Base-by-base conservation (phyloP, 768 basidiomycete species). In the Auriscalpium vulgare region DNA sequence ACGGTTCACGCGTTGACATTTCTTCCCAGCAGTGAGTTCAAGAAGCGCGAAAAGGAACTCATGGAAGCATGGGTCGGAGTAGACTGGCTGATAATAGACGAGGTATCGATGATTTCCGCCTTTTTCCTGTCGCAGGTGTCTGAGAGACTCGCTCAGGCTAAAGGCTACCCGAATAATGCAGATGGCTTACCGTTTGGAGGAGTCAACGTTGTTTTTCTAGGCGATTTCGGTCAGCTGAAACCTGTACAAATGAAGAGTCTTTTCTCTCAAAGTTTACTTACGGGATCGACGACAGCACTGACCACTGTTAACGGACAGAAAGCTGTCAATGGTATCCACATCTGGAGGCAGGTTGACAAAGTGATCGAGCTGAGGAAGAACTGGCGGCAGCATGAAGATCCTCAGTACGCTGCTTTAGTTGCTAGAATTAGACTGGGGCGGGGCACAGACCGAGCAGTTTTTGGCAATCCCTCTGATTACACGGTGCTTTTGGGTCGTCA, bases 1-100 rank as follows among this genome's bases (percentile, higher is more conserved):
- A 72, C 71, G 0, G 49, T 71, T 2, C 69, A 71, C 53, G 59
- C 67, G 0, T 51, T 72, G 8, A 59, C 59, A 0, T 54, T 68
- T 47, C 47, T 65, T 4, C 57, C 58, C 0, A 55, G 59, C 4
- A 43, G 7, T 1, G 23, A 16, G 13, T 16, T 35, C 6, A 36
- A 13, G 4, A 29, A 4, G 7, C 23, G 29, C 11, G 16, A 19
- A 34, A 34, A 50, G 10, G 56, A 57, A 21, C 49, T 66, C 11
- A 14, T 37, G 13, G 35, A 37, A 3, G 29, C 61, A 23, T 67
- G 66, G 65, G 17, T 29, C 23, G 43, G 38, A 1, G 63, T 65
- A 0, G 23, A 56, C 10, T 65, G 58, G 16, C 17, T 67, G 4
- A 47, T 47, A 10, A 21, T 47, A 10, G 47, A 47, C 21, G 47